These are phyloP conservation scores for Daucus carota DNA, from an alignment of 129 eudicot species.

Conservation along the genomic window DH1_v3.0 NC_030385.2:26353001-26353500, in stretches of 20 bases:
- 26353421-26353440: background rate
- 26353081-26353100: background rate
- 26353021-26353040: background rate
- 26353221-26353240: conserved; percentile 19
- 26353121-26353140: background rate
- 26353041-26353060: background rate
- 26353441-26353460: background rate
- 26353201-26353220: conserved; percentile 8
- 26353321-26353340: conserved; percentile 27
- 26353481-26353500: background rate
- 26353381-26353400: background rate
- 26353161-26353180: conserved; percentile 16
- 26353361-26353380: conserved; percentile 34
- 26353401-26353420: background rate
- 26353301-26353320: conserved; percentile 74
- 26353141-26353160: background rate
- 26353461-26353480: background rate
- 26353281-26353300: conserved; percentile 33
- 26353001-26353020: background rate
- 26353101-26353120: background rate
- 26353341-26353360: conserved; percentile 26
- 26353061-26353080: background rate
- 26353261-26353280: background rate
- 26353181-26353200: conserved; percentile 10
- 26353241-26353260: conserved; percentile 32